Evolutionary conservation across 345 rosid genomes (phyloP), one percentile per base, ranked within the genome.

Genomic region (Eucalyptus guilfoylei): DNA sequence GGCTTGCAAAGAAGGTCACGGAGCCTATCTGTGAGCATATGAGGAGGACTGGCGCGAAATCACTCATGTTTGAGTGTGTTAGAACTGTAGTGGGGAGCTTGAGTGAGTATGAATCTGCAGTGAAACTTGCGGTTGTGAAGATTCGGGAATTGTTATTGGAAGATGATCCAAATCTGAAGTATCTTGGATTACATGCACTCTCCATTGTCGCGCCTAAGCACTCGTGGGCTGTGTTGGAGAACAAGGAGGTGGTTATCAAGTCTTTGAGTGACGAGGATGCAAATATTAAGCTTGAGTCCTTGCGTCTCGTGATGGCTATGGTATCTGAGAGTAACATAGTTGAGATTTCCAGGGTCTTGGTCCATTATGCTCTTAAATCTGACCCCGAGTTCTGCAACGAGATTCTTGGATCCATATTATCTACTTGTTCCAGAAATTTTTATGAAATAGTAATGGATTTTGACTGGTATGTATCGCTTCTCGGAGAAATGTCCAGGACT

Each of bases 401-500:
- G 94, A 96, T 98, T 92, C 95, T 98, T 88, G 95, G 94, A 87
- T 96, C 99, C 44, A 92, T 98, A 91, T 92, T 98, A 87, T 92
- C 95, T 14, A 93, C 97, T 60, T 97, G 99, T 91, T 90, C 91
- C 83, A 90, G 93, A 89, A 96, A 96, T 91, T 87, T 96, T 9
- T 97, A 96, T 88, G 99, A 95, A 91, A 93, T 96, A 80, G 85
- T 98, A 62, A 91, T 92, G 88, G 99, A 98, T 89, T 98, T 98
- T 88, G 98, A 97, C 91, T 97, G 99, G 99, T 98, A 97, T 90
- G 95, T 93, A 50, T 95, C 95, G 44, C 96, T 98, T 93, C 98
- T 98, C 8, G 96, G 98, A 86, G 99, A 98, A 88, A 96, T 97
- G 95, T 93, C 98, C 30, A 95, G 97, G 92, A 92, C 95, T 89